Evolutionary conservation across 208 protist genomes (phyloP).

Genomic region (Naegleria gruberi): DNA sequence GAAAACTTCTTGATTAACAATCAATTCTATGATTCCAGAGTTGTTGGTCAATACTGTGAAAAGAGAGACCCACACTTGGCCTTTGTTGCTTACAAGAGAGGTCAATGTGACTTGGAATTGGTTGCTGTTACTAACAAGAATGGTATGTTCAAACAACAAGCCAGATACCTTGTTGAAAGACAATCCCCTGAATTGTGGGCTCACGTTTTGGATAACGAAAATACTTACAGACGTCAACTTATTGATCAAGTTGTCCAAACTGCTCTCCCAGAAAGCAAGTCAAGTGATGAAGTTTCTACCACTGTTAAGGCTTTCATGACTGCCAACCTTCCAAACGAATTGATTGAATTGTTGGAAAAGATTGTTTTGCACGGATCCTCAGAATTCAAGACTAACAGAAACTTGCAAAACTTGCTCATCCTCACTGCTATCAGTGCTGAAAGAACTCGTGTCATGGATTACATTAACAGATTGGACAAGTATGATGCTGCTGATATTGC

Average conservation of each 20-base stretch:
- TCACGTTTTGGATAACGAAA: conserved; percentile 80
- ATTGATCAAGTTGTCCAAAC: conserved; percentile 97
- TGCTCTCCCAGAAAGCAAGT: conserved; percentile 91
- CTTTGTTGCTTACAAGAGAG: conserved; percentile 88
- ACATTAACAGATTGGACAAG: conserved; percentile 95
- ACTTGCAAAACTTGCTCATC: conserved; percentile 99
- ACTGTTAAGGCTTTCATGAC: conserved; percentile 99
- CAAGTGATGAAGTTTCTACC: conserved; percentile 92
- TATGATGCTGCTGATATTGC: conserved; percentile 98
- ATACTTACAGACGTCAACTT: conserved; percentile 75
- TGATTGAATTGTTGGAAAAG: conserved; percentile 99
- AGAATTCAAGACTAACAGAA: conserved; percentile 93
- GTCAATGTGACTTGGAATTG: conserved; percentile 90
- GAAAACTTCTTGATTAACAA: conserved; percentile 95
- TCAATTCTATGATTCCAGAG: conserved; percentile 86
- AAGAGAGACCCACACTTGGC: conserved; percentile 95
- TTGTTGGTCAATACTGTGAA: conserved; percentile 97
- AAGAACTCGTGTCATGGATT: conserved; percentile 89
- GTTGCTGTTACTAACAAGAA: conserved; percentile 92
- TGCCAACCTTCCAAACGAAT: conserved; percentile 95
- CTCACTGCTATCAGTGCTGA: conserved; percentile 96
- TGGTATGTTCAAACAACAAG: conserved; percentile 91
- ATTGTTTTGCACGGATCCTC: conserved; percentile 91
- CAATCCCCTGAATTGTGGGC: conserved; percentile 95
- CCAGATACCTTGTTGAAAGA: conserved; percentile 93